Conservation (phyloP, 805 yeast species). For the Ogataea pignaliae region DNA sequence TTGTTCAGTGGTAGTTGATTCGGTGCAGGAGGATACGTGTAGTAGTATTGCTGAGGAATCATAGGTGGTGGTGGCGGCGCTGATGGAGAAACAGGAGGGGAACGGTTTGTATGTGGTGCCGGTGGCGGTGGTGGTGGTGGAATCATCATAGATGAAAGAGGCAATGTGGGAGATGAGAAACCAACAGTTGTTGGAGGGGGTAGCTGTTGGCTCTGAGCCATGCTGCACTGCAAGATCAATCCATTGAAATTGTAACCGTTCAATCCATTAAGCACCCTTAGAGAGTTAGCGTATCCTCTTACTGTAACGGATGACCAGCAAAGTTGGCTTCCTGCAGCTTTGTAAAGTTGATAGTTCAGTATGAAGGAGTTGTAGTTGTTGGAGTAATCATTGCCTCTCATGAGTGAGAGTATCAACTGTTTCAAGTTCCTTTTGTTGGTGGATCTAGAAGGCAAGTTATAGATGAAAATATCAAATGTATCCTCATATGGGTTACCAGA, state of each 20-base stretch:
- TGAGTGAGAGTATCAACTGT: slow-evolving; percentile 3
- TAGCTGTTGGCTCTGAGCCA: slow-evolving; percentile 3
- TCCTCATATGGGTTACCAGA: neutral
- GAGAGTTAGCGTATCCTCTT: slow-evolving; percentile 6
- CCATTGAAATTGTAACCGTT: slow-evolving; percentile 20
- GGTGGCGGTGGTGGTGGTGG: neutral
- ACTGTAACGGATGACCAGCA: slow-evolving; percentile 18
- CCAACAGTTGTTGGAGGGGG: neutral
- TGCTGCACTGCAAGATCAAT: slow-evolving; percentile 10
- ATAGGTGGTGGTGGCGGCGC: slow-evolving; percentile 1
- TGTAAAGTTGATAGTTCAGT: slow-evolving; percentile 14
- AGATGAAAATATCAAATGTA: slow-evolving; percentile 5
- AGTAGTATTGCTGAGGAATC: neutral
- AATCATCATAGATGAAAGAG: neutral
- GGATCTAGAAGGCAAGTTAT: slow-evolving; percentile 12
- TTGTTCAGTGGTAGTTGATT: neutral
- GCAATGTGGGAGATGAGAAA: slow-evolving; percentile 6
- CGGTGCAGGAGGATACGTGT: neutral
- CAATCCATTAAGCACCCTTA: slow-evolving; percentile 9
- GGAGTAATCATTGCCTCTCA: neutral
- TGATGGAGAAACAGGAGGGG: neutral
- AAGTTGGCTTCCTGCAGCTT: slow-evolving; percentile 15
- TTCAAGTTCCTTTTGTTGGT: slow-evolving; percentile 7
- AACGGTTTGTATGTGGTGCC: neutral
- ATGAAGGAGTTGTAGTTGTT: neutral